Conservation (phyloP, 768 basidiomycete genomes). For the Exidia glandulosa region DNA sequence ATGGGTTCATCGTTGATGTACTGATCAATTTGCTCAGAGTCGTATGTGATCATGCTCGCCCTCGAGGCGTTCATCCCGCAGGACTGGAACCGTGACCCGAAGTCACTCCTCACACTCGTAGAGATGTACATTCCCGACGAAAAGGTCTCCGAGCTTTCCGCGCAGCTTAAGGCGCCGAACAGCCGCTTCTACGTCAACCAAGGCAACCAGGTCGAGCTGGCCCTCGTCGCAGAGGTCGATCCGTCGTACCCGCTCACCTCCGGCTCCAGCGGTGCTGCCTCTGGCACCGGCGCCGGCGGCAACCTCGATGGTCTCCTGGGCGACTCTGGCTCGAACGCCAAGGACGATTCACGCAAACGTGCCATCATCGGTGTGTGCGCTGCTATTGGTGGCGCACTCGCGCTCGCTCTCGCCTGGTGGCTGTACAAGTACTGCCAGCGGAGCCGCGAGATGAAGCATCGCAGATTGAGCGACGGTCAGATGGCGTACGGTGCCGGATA, state of each 20-base stretch:
- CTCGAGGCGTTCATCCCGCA: conserved; percentile 61
- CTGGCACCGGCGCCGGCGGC: conserved; percentile 10
- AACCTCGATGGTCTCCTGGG: conserved; percentile 12
- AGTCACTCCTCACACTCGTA: conserved; percentile 54
- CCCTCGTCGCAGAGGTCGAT: conserved; percentile 60
- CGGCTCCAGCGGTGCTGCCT: conserved; percentile 20
- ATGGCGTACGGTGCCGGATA: conserved; percentile 31
- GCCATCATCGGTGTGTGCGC: conserved; percentile 88
- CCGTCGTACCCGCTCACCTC: conserved; percentile 48
- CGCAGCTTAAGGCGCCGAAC: conserved; percentile 46
- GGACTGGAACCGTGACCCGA: conserved; percentile 41
- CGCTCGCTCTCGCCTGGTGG: conserved; percentile 64
- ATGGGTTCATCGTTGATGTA: conserved; percentile 22
- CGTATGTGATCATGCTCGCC: conserved; percentile 38
- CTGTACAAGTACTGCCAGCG: conserved; percentile 57
- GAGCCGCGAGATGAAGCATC: conserved; percentile 57
- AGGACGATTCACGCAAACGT: conserved; percentile 50
- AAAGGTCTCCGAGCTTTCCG: conserved; percentile 48
- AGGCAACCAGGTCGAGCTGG: conserved; percentile 30
- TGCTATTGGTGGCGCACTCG: conserved; percentile 66
- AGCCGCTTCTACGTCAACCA: conserved; percentile 55
- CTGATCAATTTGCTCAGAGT: conserved; percentile 13
- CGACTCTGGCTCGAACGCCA: conserved; percentile 6
- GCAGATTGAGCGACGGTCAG: conserved; percentile 35
- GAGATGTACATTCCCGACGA: conserved; percentile 53